A percentile compares a stretch with the other conserved stretches of the same genome.
These are phyloP conservation scores for Cucurbita pepo DNA, from an alignment of 306 rosid species.

Conservation along the genomic window DNA sequence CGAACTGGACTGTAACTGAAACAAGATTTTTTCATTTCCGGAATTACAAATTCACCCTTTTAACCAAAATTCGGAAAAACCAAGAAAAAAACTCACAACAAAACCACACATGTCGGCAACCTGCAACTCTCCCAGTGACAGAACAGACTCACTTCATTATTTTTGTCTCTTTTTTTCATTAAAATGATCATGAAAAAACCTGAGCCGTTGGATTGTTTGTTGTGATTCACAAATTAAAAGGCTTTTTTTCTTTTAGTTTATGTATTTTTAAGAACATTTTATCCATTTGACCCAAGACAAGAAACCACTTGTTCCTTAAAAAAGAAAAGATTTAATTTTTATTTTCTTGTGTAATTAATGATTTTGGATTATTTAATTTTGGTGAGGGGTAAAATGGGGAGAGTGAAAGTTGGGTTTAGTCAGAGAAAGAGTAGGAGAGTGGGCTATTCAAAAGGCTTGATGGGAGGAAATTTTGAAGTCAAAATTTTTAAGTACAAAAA, in stretches of 20 bases:
- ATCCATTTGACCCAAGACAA: constrained; percentile 3
- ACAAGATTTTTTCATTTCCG: background rate
- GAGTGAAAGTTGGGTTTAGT: background rate
- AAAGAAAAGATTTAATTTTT: background rate
- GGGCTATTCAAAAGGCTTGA: constrained; percentile 2
- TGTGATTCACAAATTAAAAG: constrained; percentile 14
- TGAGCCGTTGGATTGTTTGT: constrained; percentile 19
- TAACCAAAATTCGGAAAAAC: constrained; percentile 16
- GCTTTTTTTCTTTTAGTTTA: background rate
- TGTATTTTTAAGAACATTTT: constrained; percentile 3
- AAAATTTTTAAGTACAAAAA: background rate
- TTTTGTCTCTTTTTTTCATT: constrained; percentile 8
- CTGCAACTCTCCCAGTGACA: constrained; percentile 11
- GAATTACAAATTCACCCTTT: constrained; percentile 19
- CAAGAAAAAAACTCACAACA: constrained; percentile 5
- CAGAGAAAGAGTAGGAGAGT: background rate
- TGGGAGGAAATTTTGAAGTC: background rate
- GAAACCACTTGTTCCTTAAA: background rate
- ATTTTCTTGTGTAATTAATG: background rate
- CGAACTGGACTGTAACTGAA: background rate
- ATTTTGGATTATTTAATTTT: background rate
- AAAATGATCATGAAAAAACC: background rate
- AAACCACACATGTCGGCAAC: constrained; percentile 26
- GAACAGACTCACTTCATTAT: constrained; percentile 9
- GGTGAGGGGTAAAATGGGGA: background rate